Base-by-base conservation (phyloP, 768 basidiomycete genomes). In the Panus rudis region DNA sequence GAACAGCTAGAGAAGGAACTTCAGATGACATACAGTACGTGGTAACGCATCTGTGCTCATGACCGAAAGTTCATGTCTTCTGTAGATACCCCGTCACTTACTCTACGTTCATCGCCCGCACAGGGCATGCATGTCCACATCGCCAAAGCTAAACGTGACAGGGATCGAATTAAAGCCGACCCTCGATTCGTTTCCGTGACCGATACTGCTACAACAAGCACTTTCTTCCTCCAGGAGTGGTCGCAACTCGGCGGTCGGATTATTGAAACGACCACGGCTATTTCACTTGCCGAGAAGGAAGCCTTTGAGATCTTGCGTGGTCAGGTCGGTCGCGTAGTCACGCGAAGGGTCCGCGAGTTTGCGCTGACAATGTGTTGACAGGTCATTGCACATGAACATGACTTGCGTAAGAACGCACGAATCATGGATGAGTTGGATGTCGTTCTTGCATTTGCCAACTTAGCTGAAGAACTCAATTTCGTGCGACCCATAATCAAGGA, bases 401-500 rank as follows among this genome's bases (percentile, higher is more conserved):
- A 66, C 19, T 63, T 97, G n/a, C 73, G 82, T 49, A 70, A 72
- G 22, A 94, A 92, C 55, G 79, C 87, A 4, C 73, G 77, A 21
- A 70, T 92, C 34, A 63, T 92, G 28, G 90, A 93, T 56, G 92
- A 98, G 60, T 63, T 98, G 11, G 93, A 98, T 56, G 79, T 96
- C 12, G 73, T 77, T 1, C 60, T 92, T 3, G 79, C 82, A 0
- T 96, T 94, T 52, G 86, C 92, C 4, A 74, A 73, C 35, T 70
- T 92, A 17, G 94, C 92, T 0, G 59, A 65, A 3, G 89, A 94
- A 50, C 72, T 88, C 66, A 75, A 78, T 27, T 84, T 91, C 54
- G 77, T 83, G 13, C 70, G 79, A 23, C 93, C 94, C 0, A 58
- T 63, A 4, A 59, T 98, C 23, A 73, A 67, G 14, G 76, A 85